Percentiles rank a stretch among this genome's conserved stretches.
These are phyloP conservation scores for Fusarium verrucosum DNA, from an alignment of 2,329 filamentous ascomycete genomes.

Conservation along the genomic window DNA sequence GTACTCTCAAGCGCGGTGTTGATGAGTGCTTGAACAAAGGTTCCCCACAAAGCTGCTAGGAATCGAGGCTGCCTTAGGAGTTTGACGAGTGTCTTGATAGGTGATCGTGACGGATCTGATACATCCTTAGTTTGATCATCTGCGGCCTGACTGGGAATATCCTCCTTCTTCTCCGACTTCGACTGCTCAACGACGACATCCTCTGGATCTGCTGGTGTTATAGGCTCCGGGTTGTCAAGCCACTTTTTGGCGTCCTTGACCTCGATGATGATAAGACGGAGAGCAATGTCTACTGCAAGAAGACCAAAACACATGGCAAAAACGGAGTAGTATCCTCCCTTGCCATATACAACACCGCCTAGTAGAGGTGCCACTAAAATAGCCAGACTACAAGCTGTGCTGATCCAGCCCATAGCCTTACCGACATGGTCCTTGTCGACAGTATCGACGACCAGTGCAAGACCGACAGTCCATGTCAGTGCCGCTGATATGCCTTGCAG, in stretches of 20 bases:
- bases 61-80: slow-evolving; percentile 47
- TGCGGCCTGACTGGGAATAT: background rate
- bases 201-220: background rate
- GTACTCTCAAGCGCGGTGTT: slow-evolving; percentile 50
- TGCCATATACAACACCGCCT: slow-evolving; percentile 48
- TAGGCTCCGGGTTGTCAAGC: slow-evolving; percentile 22
- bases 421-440: slow-evolving; percentile 47
- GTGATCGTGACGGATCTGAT: slow-evolving; percentile 10
- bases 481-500: slow-evolving; percentile 49
- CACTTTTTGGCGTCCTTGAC: slow-evolving; percentile 47
- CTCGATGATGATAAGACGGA: slow-evolving; percentile 49
- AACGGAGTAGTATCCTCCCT: slow-evolving; percentile 48
- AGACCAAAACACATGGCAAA: slow-evolving; percentile 51
- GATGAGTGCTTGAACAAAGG: slow-evolving; percentile 47
- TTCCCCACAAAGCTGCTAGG: slow-evolving; percentile 48
- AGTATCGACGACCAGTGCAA: slow-evolving; percentile 50
- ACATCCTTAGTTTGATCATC: slow-evolving; percentile 4
- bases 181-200: background rate
- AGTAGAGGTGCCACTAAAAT: slow-evolving; percentile 47
- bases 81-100: slow-evolving; percentile 37
- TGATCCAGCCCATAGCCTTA: slow-evolving; percentile 48
- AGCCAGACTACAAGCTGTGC: slow-evolving; percentile 47
- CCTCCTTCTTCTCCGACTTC: background rate
- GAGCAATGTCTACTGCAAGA: slow-evolving; percentile 45
- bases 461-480: slow-evolving; percentile 51